These are phyloP conservation scores for Lophiostoma macrostomum DNA, from an alignment of 495 filamentous ascomycete species.

Conservation along the genomic window DNA sequence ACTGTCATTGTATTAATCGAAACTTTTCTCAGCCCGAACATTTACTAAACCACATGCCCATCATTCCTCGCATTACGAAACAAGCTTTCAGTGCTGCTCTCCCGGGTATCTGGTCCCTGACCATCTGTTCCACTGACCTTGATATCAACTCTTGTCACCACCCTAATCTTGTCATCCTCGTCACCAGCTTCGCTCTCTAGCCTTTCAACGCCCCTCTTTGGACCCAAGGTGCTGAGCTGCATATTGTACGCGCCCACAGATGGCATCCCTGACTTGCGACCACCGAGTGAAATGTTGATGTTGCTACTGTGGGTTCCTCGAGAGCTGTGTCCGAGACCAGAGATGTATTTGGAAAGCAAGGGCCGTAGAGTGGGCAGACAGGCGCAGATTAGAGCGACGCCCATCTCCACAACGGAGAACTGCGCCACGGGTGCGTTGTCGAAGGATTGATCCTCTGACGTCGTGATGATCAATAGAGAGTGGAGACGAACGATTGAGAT, in stretches of 20 bases:
- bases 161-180: constrained; percentile 9
- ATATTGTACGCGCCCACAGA: not conserved
- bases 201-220: constrained; percentile 3
- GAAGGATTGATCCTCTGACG: constrained; percentile 31
- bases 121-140: constrained; percentile 4
- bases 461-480: constrained; percentile 33
- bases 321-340: constrained; percentile 14
- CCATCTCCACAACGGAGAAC: constrained; percentile 34
- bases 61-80: no score
- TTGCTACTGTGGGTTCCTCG: not conserved
- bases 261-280: not conserved
- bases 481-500: constrained; percentile 38
- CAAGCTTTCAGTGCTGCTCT: constrained; percentile 11
- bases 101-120: not conserved
- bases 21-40: no score
- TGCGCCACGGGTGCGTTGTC: constrained; percentile 35
- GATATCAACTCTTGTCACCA: constrained; percentile 15
- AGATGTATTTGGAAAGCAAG: constrained; percentile 30
- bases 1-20: no score
- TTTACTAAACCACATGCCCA: no score
- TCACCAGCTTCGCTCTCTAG: constrained; percentile 3
- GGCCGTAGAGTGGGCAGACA: constrained; percentile 36
- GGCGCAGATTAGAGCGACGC: constrained; percentile 37
- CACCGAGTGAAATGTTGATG: not conserved
- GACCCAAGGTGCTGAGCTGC: not conserved